Evolutionary conservation across 2,329 filamentous ascomycete species (phyloP).

Genomic region (Colletotrichum brevisporum): DNA sequence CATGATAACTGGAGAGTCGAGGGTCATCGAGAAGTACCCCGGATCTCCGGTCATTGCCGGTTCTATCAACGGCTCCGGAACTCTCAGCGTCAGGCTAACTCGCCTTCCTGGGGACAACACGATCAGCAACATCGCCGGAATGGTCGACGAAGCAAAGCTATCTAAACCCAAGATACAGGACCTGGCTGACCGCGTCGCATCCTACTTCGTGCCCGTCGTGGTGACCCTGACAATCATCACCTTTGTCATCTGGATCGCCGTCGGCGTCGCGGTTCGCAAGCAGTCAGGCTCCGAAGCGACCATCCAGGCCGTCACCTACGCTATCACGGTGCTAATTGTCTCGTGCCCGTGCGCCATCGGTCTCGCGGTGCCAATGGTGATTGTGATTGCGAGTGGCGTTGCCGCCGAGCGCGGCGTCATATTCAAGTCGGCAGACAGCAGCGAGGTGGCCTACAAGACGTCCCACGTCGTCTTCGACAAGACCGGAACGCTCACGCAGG

Average conservation of each 20-base stretch:
- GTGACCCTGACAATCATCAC: constrained; percentile 69
- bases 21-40: constrained; percentile 69
- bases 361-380: constrained; percentile 82
- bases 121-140: constrained; percentile 75
- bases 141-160: constrained; percentile 80
- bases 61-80: constrained; percentile 76
- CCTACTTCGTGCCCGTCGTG: constrained; percentile 78
- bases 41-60: constrained; percentile 75
- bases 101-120: constrained; percentile 79
- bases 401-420: constrained; percentile 76
- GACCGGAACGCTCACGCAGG: constrained; percentile 80
- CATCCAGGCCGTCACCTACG: constrained; percentile 76
- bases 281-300: constrained; percentile 63
- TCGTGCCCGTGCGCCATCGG: constrained; percentile 87
- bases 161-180: constrained; percentile 79
- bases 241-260: constrained; percentile 76
- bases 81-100: constrained; percentile 70
- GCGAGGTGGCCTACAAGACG: constrained; percentile 73
- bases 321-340: constrained; percentile 80
- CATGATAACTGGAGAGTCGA: constrained; percentile 81
- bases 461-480: constrained; percentile 84
- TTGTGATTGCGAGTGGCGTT: constrained; percentile 78
- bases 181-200: constrained; percentile 76
- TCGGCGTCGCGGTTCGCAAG: constrained; percentile 61
- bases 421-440: constrained; percentile 75